These are phyloP conservation scores for Geotrichum klebahnii DNA, from an alignment of 1,139 yeast genomes.

Conservation along the genomic window DNA sequence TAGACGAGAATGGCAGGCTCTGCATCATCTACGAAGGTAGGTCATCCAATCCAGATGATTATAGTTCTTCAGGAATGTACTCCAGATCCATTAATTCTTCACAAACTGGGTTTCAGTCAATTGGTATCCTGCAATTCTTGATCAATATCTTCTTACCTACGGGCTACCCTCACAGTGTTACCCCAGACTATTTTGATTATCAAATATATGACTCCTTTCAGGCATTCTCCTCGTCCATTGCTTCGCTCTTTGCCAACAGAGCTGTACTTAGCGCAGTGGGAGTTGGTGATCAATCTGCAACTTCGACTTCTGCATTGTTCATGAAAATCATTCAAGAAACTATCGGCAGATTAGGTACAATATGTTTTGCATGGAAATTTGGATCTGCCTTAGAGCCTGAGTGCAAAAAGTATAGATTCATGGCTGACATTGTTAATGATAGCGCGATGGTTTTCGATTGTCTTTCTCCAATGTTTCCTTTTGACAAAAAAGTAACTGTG, in stretches of 20 bases:
- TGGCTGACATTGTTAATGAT: conserved; percentile 41
- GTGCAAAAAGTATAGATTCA: conserved; percentile 39
- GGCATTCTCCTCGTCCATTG: conserved; percentile 41
- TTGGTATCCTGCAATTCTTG: conserved; percentile 22
- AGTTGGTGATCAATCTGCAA: conserved; percentile 41
- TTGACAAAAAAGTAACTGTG: conserved; percentile 28
- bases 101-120: background rate
- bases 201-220: conserved; percentile 42
- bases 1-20: conserved; percentile 18
- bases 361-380: conserved; percentile 39
- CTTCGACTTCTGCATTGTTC: conserved; percentile 40
- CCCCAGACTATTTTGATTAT: conserved; percentile 38
- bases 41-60: background rate
- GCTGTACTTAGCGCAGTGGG: conserved; percentile 41
- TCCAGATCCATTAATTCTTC: background rate
- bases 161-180: conserved; percentile 40
- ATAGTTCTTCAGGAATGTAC: background rate
- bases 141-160: conserved; percentile 40
- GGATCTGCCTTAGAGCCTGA: conserved; percentile 41
- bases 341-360: conserved; percentile 41
- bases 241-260: conserved; percentile 39
- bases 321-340: conserved; percentile 41
- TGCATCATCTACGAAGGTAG: conserved; percentile 5
- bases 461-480: conserved; percentile 37
- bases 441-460: conserved; percentile 40